Conservation (phyloP, 2,329 filamentous ascomycete genomes). For the Rhinocladiella similis region DNA sequence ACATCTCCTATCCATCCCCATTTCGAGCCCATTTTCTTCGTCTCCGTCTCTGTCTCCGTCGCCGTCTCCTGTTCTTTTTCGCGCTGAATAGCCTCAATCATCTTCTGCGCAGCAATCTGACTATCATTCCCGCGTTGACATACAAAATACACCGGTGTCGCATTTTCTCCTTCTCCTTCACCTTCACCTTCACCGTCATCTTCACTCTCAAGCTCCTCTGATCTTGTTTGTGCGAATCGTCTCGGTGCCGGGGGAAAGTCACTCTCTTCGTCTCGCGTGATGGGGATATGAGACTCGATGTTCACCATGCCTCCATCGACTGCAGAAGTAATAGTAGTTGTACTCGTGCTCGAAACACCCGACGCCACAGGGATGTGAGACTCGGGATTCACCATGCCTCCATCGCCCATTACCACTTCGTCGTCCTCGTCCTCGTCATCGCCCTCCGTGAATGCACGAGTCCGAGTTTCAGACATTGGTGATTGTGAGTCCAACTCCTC, state of each 20-base stretch:
- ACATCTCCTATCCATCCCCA: slow-evolving; percentile 28
- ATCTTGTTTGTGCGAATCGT: not conserved
- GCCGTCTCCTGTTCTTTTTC: not conserved
- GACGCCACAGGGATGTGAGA: slow-evolving; percentile 26
- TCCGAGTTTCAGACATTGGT: no score
- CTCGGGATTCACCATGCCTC: not conserved
- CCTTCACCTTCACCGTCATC: no score
- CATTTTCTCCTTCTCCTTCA: not conserved
- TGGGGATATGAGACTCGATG: slow-evolving; percentile 18
- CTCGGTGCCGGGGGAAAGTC: not conserved
- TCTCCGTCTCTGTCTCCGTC: not conserved
- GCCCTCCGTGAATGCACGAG: no score
- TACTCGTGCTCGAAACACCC: slow-evolving; percentile 29
- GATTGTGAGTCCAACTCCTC: slow-evolving; percentile 9
- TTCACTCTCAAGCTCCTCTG: no score
- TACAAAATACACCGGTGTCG: slow-evolving; percentile 41
- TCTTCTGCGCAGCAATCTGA: slow-evolving; percentile 43
- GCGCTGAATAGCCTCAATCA: slow-evolving; percentile 36
- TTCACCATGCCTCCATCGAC: slow-evolving; percentile 18
- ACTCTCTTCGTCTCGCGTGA: not conserved
- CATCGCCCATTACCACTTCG: no score
- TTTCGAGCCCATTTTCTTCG: not conserved
- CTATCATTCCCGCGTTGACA: slow-evolving; percentile 53
- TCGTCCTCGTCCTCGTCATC: no score
- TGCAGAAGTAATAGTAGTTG: no score